Conservation (phyloP, 768 basidiomycete genomes). For the Leccinum incarnatum region DNA sequence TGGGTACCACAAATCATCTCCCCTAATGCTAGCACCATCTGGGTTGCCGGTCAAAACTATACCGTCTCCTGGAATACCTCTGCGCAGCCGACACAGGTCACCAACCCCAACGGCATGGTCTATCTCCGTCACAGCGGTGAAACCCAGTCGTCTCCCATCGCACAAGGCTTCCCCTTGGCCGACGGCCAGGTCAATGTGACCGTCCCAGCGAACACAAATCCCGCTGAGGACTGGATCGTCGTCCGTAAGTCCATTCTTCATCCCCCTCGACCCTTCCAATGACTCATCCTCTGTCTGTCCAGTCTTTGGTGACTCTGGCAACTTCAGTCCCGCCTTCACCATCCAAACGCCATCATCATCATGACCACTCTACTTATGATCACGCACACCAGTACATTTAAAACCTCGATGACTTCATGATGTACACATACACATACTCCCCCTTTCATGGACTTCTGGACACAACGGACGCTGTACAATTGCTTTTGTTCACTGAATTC, state of each 20-base stretch:
- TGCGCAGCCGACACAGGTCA: conserved; percentile 43
- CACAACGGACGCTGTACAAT: conserved; percentile 9
- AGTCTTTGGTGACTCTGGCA: conserved; percentile 58
- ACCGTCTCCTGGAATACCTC: conserved; percentile 49
- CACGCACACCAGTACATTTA: neutral
- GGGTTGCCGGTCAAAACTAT: conserved; percentile 39
- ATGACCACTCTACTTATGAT: conserved; percentile 17
- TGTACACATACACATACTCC: conserved; percentile 6
- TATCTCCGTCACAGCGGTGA: conserved; percentile 37
- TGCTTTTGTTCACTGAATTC: conserved; percentile 2
- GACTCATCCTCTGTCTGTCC: neutral
- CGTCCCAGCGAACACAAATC: conserved; percentile 35
- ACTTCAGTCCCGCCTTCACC: conserved; percentile 44
- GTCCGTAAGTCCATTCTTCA: conserved; percentile 36
- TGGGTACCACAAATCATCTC: conserved; percentile 43
- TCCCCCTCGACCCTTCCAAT: neutral
- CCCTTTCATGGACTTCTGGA: conserved; percentile 13
- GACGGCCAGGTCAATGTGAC: conserved; percentile 37
- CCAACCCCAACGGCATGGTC: conserved; percentile 44
- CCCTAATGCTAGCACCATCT: conserved; percentile 37
- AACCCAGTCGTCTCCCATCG: conserved; percentile 37
- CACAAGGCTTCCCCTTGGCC: conserved; percentile 36
- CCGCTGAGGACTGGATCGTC: conserved; percentile 42
- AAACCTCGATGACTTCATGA: conserved; percentile 15
- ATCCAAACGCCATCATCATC: conserved; percentile 29